These are phyloP conservation scores for Dactylellina cionopaga DNA, from an alignment of 2,329 filamentous ascomycete genomes.

Conservation along the genomic window DNA sequence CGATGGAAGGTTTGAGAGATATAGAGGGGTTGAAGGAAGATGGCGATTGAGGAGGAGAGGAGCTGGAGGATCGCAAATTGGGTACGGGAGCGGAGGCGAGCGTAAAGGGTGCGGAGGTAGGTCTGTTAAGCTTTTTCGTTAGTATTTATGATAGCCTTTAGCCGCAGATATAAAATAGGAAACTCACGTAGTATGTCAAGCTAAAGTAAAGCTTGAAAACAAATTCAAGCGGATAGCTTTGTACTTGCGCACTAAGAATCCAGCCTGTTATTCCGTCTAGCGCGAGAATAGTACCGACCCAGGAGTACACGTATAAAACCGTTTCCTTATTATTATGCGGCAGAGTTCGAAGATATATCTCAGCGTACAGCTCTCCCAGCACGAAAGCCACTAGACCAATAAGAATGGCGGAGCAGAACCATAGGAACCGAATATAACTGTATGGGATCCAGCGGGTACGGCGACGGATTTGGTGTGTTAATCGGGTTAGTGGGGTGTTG, in stretches of 20 bases:
- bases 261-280: conserved; percentile 73
- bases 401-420: conserved; percentile 73
- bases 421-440: conserved; percentile 72
- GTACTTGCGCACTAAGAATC: conserved; percentile 74
- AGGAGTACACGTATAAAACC: conserved; percentile 75
- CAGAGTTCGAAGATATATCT: conserved; percentile 74
- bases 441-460: conserved; percentile 53
- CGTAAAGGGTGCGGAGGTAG: conserved; percentile 75
- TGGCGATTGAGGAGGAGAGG: conserved; percentile 71
- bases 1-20: conserved; percentile 71
- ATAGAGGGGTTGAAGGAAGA: conserved; percentile 72
- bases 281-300: conserved; percentile 73
- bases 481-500: conserved; percentile 6
- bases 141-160: background rate
- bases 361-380: conserved; percentile 74
- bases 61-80: conserved; percentile 74
- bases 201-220: conserved; percentile 78
- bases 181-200: conserved; percentile 68
- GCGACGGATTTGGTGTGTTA: conserved; percentile 43
- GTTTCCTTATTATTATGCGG: conserved; percentile 74
- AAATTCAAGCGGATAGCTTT: conserved; percentile 76
- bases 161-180: background rate
- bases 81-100: conserved; percentile 71
- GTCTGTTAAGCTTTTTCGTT: conserved; percentile 62
- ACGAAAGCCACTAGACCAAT: conserved; percentile 74